phyloP scores from a whole-genome alignment of 169 alveolate genomes.

The Plasmodium vinckei region DNA sequence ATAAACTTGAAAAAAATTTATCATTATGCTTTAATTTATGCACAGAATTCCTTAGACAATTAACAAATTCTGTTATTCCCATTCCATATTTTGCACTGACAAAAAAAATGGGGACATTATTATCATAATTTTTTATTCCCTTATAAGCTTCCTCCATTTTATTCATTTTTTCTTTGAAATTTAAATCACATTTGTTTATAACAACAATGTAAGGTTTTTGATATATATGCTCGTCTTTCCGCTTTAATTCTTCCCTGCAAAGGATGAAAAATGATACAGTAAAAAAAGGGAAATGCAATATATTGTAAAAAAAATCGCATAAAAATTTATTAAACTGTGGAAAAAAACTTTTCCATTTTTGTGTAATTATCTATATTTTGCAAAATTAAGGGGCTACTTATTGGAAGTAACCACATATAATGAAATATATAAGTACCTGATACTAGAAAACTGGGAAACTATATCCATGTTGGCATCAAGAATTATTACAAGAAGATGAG shows the following conservation, averaged over 20 bases:
- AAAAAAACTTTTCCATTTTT: too few species aligned
- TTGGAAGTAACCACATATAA: too few species aligned
- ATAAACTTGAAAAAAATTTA: background rate
- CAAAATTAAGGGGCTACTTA: background rate
- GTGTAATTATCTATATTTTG: background rate
- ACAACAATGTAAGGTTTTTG: constrained; percentile 59
- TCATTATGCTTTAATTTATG: constrained; percentile 30
- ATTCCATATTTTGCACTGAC: constrained; percentile 67
- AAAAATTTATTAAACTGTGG: too few species aligned
- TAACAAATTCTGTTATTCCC: constrained; percentile 60
- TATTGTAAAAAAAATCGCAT: background rate
- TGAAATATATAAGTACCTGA: constrained; percentile 12
- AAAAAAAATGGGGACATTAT: constrained; percentile 38
- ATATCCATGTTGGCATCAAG: constrained; percentile 17
- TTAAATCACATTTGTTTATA: constrained; percentile 68
- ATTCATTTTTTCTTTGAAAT: constrained; percentile 49
- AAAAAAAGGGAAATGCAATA: background rate
- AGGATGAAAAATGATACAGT: background rate
- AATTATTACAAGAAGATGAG: constrained; percentile 62
- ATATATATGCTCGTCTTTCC: constrained; percentile 26
- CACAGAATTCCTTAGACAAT: constrained; percentile 28
- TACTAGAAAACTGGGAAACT: constrained; percentile 27
- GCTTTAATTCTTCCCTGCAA: constrained; percentile 32
- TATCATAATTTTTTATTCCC: constrained; percentile 20
- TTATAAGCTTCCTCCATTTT: constrained; percentile 52